These are phyloP conservation scores for Penstemon newberryi DNA, from an alignment of 257 asterid species.

Conservation along the genomic window DNA sequence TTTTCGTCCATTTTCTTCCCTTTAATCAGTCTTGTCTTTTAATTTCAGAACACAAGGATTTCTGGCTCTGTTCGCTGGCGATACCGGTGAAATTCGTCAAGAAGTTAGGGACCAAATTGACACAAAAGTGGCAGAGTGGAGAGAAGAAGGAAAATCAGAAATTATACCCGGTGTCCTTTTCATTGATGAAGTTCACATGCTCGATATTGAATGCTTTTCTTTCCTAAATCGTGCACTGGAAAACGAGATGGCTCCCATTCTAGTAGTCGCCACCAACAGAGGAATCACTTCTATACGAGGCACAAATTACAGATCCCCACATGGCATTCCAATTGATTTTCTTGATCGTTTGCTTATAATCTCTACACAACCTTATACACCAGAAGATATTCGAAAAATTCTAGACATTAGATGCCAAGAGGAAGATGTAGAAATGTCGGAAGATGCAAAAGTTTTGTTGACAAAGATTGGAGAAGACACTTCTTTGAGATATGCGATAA, in stretches of 20 bases:
- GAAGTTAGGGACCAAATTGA: slow-evolving; percentile 97
- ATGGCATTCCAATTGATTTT: slow-evolving; percentile 85
- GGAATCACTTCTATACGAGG: slow-evolving; percentile 90
- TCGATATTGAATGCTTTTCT: slow-evolving; percentile 94
- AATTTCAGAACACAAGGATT: slow-evolving; percentile 86
- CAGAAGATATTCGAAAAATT: slow-evolving; percentile 77
- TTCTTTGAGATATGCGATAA: slow-evolving; percentile 79
- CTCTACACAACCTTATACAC: slow-evolving; percentile 84
- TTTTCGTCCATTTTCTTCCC: too few species aligned
- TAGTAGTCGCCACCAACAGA: slow-evolving; percentile 93
- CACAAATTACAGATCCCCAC: slow-evolving; percentile 85
- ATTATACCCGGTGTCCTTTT: slow-evolving; percentile 93
- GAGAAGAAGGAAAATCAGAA: slow-evolving; percentile 98
- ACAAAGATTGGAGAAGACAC: slow-evolving; percentile 90
- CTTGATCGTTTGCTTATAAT: slow-evolving; percentile 91
- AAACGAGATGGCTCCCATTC: slow-evolving; percentile 91
- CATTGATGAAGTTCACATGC: slow-evolving; percentile 99
- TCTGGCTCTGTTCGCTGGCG: slow-evolving; percentile 85
- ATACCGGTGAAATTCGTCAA: slow-evolving; percentile 89
- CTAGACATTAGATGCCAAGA: slow-evolving; percentile 84
- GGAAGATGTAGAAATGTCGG: slow-evolving; percentile 91
- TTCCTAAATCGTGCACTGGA: slow-evolving; percentile 92
- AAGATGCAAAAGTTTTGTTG: slow-evolving; percentile 70
- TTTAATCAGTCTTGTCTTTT: too few species aligned
- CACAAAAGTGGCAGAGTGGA: slow-evolving; percentile 99